Conservation (phyloP, 495 filamentous ascomycete genomes). For the Pyronema domesticum region DNA sequence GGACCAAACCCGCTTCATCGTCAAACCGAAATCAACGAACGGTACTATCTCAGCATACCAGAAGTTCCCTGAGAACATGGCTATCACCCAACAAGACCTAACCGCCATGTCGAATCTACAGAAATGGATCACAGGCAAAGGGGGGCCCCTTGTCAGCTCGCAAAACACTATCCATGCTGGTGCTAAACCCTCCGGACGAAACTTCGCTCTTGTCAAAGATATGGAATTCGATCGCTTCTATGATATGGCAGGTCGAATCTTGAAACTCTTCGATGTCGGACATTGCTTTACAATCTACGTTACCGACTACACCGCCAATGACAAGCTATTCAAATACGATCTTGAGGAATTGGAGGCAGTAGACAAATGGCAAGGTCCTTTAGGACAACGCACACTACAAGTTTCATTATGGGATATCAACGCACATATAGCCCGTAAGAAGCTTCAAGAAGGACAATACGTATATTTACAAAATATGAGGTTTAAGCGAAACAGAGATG, state of each 20-base stretch:
- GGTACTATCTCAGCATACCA: not conserved
- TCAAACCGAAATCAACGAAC: too few species aligned
- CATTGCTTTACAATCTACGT: conserved; percentile 44
- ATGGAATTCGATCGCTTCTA: conserved; percentile 38
- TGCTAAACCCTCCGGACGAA: conserved; percentile 20
- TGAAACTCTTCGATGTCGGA: conserved; percentile 39
- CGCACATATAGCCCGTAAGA: conserved; percentile 34
- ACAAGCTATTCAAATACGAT: conserved; percentile 38
- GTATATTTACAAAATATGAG: conserved; percentile 54
- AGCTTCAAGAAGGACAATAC: conserved; percentile 41
- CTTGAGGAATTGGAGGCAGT: conserved; percentile 27
- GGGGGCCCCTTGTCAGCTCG: too few species aligned
- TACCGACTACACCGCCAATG: conserved; percentile 58
- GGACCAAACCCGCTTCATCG: too few species aligned
- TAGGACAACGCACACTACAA: conserved; percentile 53
- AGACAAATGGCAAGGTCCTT: conserved; percentile 58
- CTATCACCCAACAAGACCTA: conserved; percentile 4
- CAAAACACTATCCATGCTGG: too few species aligned
- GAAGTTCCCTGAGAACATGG: conserved; percentile 8
- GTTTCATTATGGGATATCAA: conserved; percentile 58
- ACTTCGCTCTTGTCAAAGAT: conserved; percentile 50
- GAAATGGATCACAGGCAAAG: too few species aligned
- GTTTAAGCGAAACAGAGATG: conserved; percentile 39
- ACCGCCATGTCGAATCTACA: too few species aligned
- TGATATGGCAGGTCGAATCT: conserved; percentile 60